Conservation (phyloP, 306 rosid species). For the Vachellia collinsii region DNA sequence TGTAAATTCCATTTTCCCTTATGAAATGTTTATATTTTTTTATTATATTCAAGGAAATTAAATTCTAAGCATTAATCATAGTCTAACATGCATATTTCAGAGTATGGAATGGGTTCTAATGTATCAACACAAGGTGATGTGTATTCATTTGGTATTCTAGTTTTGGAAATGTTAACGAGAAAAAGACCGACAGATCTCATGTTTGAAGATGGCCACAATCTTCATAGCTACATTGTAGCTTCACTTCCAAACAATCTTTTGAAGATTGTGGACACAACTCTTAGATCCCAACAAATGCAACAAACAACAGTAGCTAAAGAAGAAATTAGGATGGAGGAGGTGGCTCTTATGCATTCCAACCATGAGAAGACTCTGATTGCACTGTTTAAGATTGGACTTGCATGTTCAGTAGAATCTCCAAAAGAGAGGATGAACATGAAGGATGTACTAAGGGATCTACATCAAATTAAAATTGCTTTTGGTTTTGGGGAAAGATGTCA, state of each 20-base stretch:
- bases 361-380: conserved; percentile 22
- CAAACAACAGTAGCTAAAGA: not conserved
- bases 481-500: not conserved
- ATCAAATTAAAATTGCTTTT: not conserved
- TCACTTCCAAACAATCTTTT: too few relatives aligned
- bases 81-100: not conserved
- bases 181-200: too few relatives aligned
- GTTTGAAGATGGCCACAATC: too few relatives aligned
- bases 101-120: not conserved
- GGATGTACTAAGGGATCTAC: not conserved
- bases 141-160: too few relatives aligned
- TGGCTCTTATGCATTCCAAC: not conserved
- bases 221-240: too few relatives aligned
- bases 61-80: not conserved
- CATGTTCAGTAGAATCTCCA: not conserved
- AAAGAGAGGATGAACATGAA: not conserved
- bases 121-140: not conserved
- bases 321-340: not conserved
- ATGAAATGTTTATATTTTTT: too few relatives aligned
- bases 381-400: not conserved
- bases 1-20: not conserved
- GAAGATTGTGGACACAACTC: too few relatives aligned
- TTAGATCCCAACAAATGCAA: too few relatives aligned
- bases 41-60: too few relatives aligned
- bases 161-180: too few relatives aligned